Evolutionary conservation across 768 basidiomycete species (phyloP), one percentile per base, ranked within the genome.

Genomic region (Russula emetica): DNA sequence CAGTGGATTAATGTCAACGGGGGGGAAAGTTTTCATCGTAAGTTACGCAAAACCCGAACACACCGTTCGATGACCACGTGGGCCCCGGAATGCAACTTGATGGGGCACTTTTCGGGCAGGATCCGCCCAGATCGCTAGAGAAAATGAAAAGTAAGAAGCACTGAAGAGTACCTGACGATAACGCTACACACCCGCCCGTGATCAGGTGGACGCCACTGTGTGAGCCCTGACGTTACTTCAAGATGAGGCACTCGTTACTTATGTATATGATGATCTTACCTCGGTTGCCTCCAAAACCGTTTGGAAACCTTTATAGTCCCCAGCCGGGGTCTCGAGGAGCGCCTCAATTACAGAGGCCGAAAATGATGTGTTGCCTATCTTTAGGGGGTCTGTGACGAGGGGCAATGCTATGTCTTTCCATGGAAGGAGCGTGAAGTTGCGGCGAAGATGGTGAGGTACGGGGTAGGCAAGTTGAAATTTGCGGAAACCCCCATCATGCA

Each of bases 241-340:
- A 2, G 13, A 16, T 51, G 5, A 55, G 63, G 20, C 38, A 22
- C 11, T 4, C 5, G 4, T n/a, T 16, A 24, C 24, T 16, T 8
- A 20, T 28, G 9, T 47, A 2, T 9, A 22, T 32, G n/a, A n/a
- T n/a, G 32, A 13, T 6, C 54, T 51, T 34, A 73, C 76, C 71
- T 72, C 62, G 38, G 71, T 69, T 5, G 56, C 60, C 61, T 76
- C 76, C 10, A 76, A 59, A 4, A 66, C 66, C 3, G 54, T 50
- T 66, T 77, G 76, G 63, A 76, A 74, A 8, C 69, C 69, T 30
- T 67, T 70, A 56, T 61, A 76, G 51, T 77, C 74, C 6, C 75
- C 76, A 18, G 64, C 60, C 20, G 69, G 69, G 28, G 70, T 71
- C 18, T 69, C 60, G 30, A 74, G 66, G 52, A 76, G 49, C n/a